Conservation (phyloP, 495 filamentous ascomycete genomes). For the Neurospora tetrasperma region DNA sequence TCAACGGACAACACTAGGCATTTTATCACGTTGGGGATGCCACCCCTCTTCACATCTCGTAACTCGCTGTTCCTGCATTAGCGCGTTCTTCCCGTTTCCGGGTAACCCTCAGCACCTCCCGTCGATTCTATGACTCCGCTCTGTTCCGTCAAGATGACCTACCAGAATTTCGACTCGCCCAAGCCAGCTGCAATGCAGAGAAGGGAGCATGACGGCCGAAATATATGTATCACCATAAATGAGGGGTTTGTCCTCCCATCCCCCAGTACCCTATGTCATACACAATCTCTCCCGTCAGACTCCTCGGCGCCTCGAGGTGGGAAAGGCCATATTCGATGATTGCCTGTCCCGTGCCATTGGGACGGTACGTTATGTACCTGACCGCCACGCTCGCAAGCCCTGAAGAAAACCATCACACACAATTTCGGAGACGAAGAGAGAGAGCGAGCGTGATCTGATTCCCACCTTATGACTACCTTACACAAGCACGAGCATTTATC, state of each 20-base stretch:
- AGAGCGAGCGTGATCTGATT: background rate
- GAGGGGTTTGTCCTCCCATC: background rate
- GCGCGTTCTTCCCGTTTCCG: background rate
- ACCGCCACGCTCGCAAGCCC: background rate
- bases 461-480: background rate
- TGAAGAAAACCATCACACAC: background rate
- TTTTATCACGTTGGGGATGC: background rate
- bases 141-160: background rate
- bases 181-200: background rate
- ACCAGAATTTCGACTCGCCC: background rate
- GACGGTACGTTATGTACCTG: background rate
- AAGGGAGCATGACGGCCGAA: background rate
- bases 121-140: background rate
- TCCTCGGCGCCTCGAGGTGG: background rate
- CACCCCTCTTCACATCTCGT: background rate
- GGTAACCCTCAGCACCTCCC: background rate
- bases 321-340: background rate
- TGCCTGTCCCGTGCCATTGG: background rate
- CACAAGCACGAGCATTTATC: background rate
- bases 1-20: background rate
- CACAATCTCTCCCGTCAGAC: background rate
- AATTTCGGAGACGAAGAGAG: background rate
- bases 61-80: background rate
- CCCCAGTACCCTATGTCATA: background rate
- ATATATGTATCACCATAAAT: background rate